phyloP scores from a whole-genome alignment of 1,139 yeast species.

The Hyphopichia pseudoburtonii region DNA sequence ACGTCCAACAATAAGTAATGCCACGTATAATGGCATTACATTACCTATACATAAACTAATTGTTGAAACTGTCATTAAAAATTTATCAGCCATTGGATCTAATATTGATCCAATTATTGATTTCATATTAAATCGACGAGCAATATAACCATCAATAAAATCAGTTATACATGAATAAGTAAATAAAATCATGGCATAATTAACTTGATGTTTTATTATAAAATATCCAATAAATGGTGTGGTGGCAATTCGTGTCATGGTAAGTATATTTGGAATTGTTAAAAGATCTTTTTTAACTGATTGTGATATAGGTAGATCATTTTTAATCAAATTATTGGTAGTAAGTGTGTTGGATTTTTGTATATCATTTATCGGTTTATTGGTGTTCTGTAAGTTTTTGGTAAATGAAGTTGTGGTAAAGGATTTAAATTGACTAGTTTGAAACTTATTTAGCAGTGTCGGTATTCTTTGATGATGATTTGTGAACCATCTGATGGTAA shows the following conservation, averaged over 20 bases:
- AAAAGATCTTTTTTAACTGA: too few relatives aligned
- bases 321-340: too few relatives aligned
- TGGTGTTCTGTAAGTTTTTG: too few relatives aligned
- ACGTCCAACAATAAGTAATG: slow-evolving; percentile 76
- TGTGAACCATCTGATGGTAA: too few relatives aligned
- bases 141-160: slow-evolving; percentile 86
- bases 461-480: too few relatives aligned
- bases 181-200: slow-evolving; percentile 69
- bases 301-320: too few relatives aligned
- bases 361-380: too few relatives aligned
- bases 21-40: slow-evolving; percentile 67
- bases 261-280: slow-evolving; percentile 83
- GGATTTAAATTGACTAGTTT: too few relatives aligned
- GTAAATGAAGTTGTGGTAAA: too few relatives aligned
- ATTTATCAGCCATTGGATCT: slow-evolving; percentile 95
- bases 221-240: slow-evolving; percentile 86
- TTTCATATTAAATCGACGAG: slow-evolving; percentile 73
- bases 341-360: too few relatives aligned
- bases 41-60: slow-evolving; percentile 69
- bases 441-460: too few relatives aligned
- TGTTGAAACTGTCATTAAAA: slow-evolving; percentile 84
- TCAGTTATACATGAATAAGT: slow-evolving; percentile 88
- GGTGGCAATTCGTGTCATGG: slow-evolving; percentile 71
- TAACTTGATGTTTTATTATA: slow-evolving; percentile 60
- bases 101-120: slow-evolving; percentile 87